Evolutionary conservation across 352 stramenopile genomes (phyloP), one percentile per base, ranked within the genome.

Genomic region (Phytophthora hybrid): DNA sequence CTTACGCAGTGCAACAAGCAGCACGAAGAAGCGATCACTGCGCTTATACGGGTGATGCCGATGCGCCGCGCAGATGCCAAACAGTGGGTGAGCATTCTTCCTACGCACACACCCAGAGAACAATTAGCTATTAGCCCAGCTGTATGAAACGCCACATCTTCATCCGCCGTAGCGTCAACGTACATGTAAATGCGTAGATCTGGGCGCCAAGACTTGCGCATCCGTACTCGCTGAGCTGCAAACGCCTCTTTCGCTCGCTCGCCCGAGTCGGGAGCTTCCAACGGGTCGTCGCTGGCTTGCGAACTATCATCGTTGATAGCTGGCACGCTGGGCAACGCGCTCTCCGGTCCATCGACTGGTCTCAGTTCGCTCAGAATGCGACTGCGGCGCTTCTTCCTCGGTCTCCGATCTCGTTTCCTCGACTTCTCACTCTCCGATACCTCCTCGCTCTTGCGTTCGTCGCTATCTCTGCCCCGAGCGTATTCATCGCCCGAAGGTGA

Each of bases 171-270:
- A 44, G 9, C 34, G 1, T 23, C 1, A 69, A 80, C 79, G 51
- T 78, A 88, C 81, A 90, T 92, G 84, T 89, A 92, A 66, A 83
- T 78, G 69, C 79, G 79, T 47, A 90, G 64, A 68, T 92, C 84
- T 1, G 74, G 59, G 31, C 67, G 59, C 78, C 78, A 89, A 23
- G 53, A 39, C 56, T 81, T 77, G 53, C 81, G 73, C 63, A 87
- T 73, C 26, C 82, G 76, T 13, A 91, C 84, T 52, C 83, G 80
- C 64, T 84, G 76, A 6, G 80, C 71, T 14, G 84, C 78, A 32
- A 91, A 91, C n/a, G 80, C 79, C 37, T 84, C 73, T 52, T 78
- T 63, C 52, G 74, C 74, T 65, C 80, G 59, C 31, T 73, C 67
- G 18, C 63, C 47, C 21, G 74, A 64, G 60, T 78, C 71, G 4